Conservation (phyloP, 345 rosid genomes). For the Streptanthus diversifolius region DNA sequence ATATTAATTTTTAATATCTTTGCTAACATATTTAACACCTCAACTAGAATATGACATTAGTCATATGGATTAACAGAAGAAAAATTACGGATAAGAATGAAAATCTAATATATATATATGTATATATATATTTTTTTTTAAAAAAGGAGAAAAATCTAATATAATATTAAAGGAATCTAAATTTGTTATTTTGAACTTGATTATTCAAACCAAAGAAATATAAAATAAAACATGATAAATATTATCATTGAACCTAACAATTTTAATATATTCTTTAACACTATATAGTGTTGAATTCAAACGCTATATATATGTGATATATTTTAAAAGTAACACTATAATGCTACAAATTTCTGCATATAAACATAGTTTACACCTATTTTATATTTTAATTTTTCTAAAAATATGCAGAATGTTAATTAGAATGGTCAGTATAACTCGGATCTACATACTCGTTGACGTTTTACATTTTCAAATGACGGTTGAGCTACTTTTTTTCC, state of each 20-base stretch:
- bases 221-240: background rate
- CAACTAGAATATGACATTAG: background rate
- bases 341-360: too few species aligned
- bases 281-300: too few species aligned
- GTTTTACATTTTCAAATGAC: background rate
- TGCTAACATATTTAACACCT: background rate
- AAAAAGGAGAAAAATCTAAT: too few species aligned
- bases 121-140: too few species aligned
- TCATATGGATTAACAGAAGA: background rate
- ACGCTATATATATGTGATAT: too few species aligned
- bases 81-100: background rate
- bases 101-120: background rate
- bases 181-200: background rate
- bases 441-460: background rate
- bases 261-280: too few species aligned
- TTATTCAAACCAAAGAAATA: too few species aligned
- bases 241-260: too few species aligned
- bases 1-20: background rate
- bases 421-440: background rate
- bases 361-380: too few species aligned
- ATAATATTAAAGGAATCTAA: background rate
- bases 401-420: background rate
- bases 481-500: background rate
- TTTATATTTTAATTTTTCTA: background rate
- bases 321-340: too few species aligned